Evolutionary conservation across 306 rosid species (phyloP), one percentile per base, ranked within the genome.

Genomic region (Pyrus betulifolia): DNA sequence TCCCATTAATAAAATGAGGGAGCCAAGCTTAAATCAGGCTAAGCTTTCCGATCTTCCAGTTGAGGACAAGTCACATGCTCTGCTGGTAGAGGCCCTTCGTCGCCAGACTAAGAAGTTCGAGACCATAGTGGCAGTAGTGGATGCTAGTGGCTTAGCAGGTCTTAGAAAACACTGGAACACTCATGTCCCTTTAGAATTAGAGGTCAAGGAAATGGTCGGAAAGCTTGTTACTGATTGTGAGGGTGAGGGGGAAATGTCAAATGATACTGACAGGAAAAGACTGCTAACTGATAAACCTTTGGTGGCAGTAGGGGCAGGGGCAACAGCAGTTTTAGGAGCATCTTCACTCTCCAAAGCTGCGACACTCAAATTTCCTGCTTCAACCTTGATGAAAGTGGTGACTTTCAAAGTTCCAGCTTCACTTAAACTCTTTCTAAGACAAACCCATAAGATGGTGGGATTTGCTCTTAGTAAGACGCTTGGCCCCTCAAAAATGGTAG

Each of bases 221-320:
- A 74, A 87, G 54, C 82, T 90, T 49, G 76, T 84, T 46, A 74
- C 72, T 4, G 42, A 85, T 44, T 84, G 86, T 69, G 88, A 77
- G 19, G 88, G 75, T 23, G 79, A 86, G 75, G 87, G 21, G 23
- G 82, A 46, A 7, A 33, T 45, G 77, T 64, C 84, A 42, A 86
- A 71, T 83, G 80, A 78, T 44, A 33, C 81, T 38, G 88, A 87
- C 42, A 81, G 65, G 78, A 90, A 84, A 62, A 79, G 86, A 28
- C 74, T 80, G 28, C 72, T 93, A 51, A 69, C 87, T 3, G 89
- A 76, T 51, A 93, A 85, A 58, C 91, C 96, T 61, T 59, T 89
- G 80, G 87, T 93, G 78, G 97, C 93, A 70, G 89, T 90, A 10
- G 93, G 96, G 74, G 96, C 97, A 3, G 97, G 96, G 55, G 96